These are phyloP conservation scores for Globisporangium irregulare DNA, from an alignment of 352 stramenopile species.

Conservation along the genomic window DNA sequence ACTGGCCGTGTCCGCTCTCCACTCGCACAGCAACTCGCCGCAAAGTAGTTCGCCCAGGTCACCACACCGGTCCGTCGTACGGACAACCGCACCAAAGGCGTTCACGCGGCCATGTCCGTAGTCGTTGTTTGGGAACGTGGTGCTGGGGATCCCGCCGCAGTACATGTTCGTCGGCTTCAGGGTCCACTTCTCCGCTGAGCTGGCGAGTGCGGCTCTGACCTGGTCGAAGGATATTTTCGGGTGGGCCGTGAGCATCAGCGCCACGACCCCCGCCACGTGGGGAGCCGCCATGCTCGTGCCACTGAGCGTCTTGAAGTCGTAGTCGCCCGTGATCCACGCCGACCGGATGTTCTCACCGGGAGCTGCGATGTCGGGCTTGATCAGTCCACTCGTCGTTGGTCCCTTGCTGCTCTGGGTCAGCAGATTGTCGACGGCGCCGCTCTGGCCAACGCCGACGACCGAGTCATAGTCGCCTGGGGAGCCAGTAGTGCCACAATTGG, in stretches of 20 bases:
- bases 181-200: background rate
- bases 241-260: background rate
- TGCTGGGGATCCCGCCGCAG: background rate
- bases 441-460: background rate
- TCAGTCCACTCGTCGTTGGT: background rate
- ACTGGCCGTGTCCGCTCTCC: background rate
- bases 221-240: background rate
- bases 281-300: constrained; percentile 21
- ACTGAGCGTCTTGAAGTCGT: constrained; percentile 4
- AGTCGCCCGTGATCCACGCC: background rate
- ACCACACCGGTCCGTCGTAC: background rate
- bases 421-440: background rate
- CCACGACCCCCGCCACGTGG: constrained; percentile 17
- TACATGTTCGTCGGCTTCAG: background rate
- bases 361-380: constrained; percentile 1
- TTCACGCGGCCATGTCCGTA: background rate
- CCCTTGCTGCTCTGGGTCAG: constrained; percentile 2
- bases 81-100: background rate
- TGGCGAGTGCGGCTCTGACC: background rate
- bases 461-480: background rate
- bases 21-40: background rate
- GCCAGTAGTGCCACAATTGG: background rate
- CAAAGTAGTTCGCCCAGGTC: background rate
- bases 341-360: background rate
- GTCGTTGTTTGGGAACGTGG: background rate